These are phyloP conservation scores for Fusarium sp. DNA, from an alignment of 2,329 filamentous ascomycete genomes.

Conservation along the genomic window DNA sequence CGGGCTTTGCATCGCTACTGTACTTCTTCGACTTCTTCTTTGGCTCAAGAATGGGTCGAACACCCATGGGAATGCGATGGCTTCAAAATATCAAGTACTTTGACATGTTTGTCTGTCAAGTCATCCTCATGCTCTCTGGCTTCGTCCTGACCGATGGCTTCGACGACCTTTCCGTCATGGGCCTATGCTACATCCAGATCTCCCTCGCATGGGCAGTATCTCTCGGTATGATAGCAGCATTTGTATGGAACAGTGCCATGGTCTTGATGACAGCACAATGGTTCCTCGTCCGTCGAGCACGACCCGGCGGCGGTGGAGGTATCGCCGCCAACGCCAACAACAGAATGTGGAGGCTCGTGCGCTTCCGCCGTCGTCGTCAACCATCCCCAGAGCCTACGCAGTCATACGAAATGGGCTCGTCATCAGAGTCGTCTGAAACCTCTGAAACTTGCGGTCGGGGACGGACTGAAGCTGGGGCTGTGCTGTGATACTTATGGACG, in stretches of 20 bases:
- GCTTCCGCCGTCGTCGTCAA: not conserved
- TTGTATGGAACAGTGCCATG: constrained; percentile 20
- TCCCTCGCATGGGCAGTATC: constrained; percentile 4
- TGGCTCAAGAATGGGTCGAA: not conserved
- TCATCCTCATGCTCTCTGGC: constrained; percentile 11
- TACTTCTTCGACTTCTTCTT: constrained; percentile 17
- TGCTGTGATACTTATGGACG: not conserved
- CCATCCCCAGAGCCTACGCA: not conserved
- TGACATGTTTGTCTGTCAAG: constrained; percentile 18
- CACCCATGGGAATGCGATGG: not conserved
- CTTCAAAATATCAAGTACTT: constrained; percentile 6
- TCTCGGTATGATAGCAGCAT: constrained; percentile 7
- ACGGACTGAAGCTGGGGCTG: not conserved
- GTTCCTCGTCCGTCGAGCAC: constrained; percentile 9
- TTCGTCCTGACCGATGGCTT: constrained; percentile 4
- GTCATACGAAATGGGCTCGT: not conserved
- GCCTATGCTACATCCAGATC: constrained; percentile 8
- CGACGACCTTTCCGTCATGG: constrained; percentile 1
- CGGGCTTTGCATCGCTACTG: not conserved
- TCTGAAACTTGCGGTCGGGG: not conserved
- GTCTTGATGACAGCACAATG: constrained; percentile 14
- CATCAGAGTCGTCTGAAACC: not conserved
- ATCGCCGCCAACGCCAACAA: not conserved
- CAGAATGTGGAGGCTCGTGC: constrained; percentile 16
- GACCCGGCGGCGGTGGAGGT: not conserved